Evolutionary conservation across 306 rosid species (phyloP), one percentile per base, ranked within the genome.

Genomic region (Cicer bijugum): DNA sequence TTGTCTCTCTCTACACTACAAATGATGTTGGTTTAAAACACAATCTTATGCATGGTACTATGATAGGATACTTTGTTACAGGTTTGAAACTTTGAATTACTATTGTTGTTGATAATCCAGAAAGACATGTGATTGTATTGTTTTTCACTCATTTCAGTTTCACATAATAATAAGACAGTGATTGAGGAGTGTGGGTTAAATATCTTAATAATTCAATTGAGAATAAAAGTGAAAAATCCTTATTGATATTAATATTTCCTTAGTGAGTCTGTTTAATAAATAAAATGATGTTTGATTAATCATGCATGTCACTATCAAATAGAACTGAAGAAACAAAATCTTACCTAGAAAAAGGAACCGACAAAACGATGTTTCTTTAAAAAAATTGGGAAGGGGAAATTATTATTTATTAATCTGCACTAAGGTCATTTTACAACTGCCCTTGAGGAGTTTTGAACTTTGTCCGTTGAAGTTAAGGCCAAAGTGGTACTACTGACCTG

Each of bases 1-100:
- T 60, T 50, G 19, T 43, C 23, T 33, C 56, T 79, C 72, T 79
- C 72, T 9, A n/a, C 62, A 16, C 19, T 67, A n/a, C 9, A 10
- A 48, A 39, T 48, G 48, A 52, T 51, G 52, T 28, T 35, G 47
- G 57, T 63, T 45, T 55, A 75, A 40, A 52, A 37, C 28, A 12
- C 7, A 14, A 44, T 56, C 33, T 61, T 33, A 62, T 55, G 55
- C 9, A 43, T 15, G 10, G 5, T 28, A 28, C 35, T 28, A 28
- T 28, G 35, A 28, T 28, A 28, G 35, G 35, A 28, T 28, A 28
- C 40, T 64, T 63, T 63, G 72, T 43, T 44, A 64, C 28, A 44
- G 47, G 57, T 63, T 45, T 55, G 68, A 40, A 52, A 37, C 40
- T 64, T 63, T 63, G 72, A 69, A 75, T 43, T 44, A 64, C 17